Evolutionary conservation across 768 basidiomycete species (phyloP).

Genomic region (Pisolithus marmoratus): DNA sequence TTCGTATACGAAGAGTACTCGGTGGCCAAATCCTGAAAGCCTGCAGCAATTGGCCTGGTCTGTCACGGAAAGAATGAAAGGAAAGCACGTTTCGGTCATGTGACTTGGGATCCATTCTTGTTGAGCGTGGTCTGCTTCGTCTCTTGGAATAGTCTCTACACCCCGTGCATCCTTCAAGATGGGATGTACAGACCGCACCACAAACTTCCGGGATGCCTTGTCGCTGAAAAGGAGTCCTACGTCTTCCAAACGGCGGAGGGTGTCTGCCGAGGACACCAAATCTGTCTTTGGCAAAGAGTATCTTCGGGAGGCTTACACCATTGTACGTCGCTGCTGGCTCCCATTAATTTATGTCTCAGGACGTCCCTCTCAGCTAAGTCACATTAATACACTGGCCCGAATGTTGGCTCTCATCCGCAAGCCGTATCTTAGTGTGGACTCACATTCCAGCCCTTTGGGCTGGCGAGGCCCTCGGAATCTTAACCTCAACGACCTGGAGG

Average conservation of each 20-base stretch:
- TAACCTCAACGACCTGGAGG: conserved; percentile 47
- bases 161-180: conserved; percentile 26
- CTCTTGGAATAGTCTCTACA: not conserved
- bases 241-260: conserved; percentile 47
- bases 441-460: conserved; percentile 44
- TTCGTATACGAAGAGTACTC: no score
- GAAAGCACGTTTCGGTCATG: no score
- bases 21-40: no score
- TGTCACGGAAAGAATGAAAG: no score
- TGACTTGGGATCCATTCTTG: no score
- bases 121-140: no score
- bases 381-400: conserved; percentile 61
- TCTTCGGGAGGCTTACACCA: conserved; percentile 67
- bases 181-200: conserved; percentile 56
- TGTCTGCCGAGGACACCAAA: conserved; percentile 33
- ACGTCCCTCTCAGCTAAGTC: conserved; percentile 49
- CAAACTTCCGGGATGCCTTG: conserved; percentile 52
- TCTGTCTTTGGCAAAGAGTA: conserved; percentile 58
- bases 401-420: conserved; percentile 76
- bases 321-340: conserved; percentile 36
- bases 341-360: not conserved
- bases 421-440: conserved; percentile 81
- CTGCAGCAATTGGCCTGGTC: no score
- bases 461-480: conserved; percentile 48
- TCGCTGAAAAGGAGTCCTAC: conserved; percentile 38